Evolutionary conservation across 768 basidiomycete genomes (phyloP).

Genomic region (Hemileccinum impolitum): DNA sequence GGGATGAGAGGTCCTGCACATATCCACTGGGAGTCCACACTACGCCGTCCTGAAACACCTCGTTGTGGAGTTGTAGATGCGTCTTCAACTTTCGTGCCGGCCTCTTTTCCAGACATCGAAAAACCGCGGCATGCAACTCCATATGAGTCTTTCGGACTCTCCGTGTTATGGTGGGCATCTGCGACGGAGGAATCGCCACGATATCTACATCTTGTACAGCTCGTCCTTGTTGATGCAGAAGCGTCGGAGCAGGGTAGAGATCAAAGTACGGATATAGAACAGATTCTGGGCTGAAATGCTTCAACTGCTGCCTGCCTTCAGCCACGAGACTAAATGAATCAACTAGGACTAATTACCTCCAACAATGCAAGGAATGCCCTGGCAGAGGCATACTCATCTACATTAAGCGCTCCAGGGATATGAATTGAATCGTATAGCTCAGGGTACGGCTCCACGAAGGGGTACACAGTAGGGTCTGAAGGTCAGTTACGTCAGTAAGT

Average conservation of each 20-base stretch:
- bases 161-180: not conserved
- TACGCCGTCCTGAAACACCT: conserved; percentile 30
- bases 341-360: conserved; percentile 10
- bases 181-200: not conserved
- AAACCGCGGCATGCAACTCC: conserved; percentile 16
- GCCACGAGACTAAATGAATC: not conserved
- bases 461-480: conserved; percentile 16
- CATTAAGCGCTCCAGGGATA: conserved; percentile 8
- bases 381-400: not conserved
- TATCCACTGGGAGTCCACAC: conserved; percentile 31
- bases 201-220: not conserved
- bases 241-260: conserved; percentile 15
- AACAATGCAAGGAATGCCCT: conserved; percentile 1
- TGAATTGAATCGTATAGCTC: not conserved
- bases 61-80: conserved; percentile 34
- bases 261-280: conserved; percentile 25
- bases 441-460: conserved; percentile 15
- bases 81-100: conserved; percentile 23
- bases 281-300: not conserved
- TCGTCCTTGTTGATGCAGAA: not conserved
- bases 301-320: conserved; percentile 3
- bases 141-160: conserved; percentile 21
- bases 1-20: conserved; percentile 12
- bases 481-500: not conserved
- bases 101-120: conserved; percentile 10